phyloP scores from a whole-genome alignment of 208 protist species.

The Spironucleus salmonicida region DNA sequence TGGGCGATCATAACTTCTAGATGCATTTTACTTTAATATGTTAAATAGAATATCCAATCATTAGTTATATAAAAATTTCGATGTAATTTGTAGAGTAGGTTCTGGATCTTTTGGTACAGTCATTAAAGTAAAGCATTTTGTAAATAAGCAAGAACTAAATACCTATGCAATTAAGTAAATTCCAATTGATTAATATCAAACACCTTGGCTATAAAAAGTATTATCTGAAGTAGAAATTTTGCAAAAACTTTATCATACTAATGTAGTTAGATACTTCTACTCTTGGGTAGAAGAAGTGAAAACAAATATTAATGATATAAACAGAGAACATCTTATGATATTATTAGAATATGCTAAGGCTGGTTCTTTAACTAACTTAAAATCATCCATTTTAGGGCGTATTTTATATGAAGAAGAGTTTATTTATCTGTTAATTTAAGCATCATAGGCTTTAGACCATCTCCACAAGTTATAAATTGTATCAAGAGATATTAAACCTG shows the following conservation, averaged over 20 bases:
- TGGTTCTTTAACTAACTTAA: slow-evolving; percentile 5
- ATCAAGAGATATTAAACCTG: neutral
- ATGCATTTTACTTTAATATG: too few relatives aligned
- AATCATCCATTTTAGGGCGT: neutral
- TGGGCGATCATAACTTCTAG: too few relatives aligned
- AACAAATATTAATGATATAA: neutral
- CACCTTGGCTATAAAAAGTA: slow-evolving; percentile 1
- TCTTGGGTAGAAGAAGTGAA: neutral
- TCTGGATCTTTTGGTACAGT: slow-evolving; percentile 17
- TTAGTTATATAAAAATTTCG: too few relatives aligned
- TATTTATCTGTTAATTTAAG: neutral
- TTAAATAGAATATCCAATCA: too few relatives aligned
- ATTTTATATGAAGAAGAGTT: neutral
- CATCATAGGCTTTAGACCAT: neutral
- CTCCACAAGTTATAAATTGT: slow-evolving; percentile 2
- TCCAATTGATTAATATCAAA: neutral
- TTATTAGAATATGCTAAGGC: neutral
- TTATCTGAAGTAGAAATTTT: slow-evolving; percentile 5
- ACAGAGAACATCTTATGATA: neutral
- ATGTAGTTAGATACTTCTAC: slow-evolving; percentile 4
- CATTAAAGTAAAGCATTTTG: neutral
- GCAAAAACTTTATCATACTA: neutral
- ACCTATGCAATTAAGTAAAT: slow-evolving; percentile 12
- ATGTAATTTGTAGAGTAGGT: too few relatives aligned
- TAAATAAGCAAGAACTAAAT: neutral